A percentile compares a stretch with the other conserved stretches of the same genome.
Evolutionary conservation across 108 stramenopile species (phyloP).

Genomic region (Aurantiochytrium sp.): DNA sequence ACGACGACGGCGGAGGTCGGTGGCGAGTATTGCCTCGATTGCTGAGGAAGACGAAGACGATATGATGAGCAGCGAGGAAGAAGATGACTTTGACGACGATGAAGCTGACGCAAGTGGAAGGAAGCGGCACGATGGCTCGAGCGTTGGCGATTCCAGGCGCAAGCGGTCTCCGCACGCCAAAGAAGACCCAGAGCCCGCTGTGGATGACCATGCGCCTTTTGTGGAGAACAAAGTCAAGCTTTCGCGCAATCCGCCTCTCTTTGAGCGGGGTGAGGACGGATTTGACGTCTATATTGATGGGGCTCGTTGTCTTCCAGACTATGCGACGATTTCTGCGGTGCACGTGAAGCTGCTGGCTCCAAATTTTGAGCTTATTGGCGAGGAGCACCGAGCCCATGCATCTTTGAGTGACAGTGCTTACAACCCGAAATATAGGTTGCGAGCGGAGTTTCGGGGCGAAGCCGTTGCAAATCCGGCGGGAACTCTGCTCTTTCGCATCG

Average conservation of each 20-base stretch:
- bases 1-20: neutral
- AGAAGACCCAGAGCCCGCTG: no score
- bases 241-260: neutral
- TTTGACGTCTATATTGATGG: slow-evolving; percentile 26
- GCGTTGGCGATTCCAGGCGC: neutral
- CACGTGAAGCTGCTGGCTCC: neutral
- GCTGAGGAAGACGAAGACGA: neutral
- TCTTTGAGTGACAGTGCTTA: neutral
- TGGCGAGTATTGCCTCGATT: neutral
- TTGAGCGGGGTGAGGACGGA: slow-evolving; percentile 13
- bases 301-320: slow-evolving; percentile 21
- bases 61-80: neutral
- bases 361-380: neutral
- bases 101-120: neutral
- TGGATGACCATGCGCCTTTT: neutral
- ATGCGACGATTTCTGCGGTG: neutral
- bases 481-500: neutral
- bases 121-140: neutral
- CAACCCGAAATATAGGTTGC: neutral
- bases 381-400: neutral
- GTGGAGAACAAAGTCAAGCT: neutral
- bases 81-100: neutral
- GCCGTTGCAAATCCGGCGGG: neutral
- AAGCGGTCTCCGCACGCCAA: no score
- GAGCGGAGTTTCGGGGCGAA: neutral